Conservation (phyloP, 768 basidiomycete genomes). For the Russula ochroleuca region DNA sequence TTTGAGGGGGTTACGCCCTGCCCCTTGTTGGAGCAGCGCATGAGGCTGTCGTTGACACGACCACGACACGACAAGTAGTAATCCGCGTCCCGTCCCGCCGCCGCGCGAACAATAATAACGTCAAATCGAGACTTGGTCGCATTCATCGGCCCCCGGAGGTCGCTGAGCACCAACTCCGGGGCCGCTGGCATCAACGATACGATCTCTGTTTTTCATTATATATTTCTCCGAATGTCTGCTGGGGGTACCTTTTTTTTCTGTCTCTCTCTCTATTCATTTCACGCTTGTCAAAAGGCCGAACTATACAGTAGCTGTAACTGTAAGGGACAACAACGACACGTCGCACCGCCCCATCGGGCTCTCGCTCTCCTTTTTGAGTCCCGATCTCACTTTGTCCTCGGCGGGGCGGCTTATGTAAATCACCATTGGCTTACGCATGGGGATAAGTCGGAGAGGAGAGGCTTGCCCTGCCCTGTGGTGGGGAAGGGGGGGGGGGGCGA, state of each 20-base stretch:
- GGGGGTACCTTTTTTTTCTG: too few relatives aligned
- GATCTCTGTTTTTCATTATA: neutral
- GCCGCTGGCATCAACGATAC: slow-evolving; percentile 17
- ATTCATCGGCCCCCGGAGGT: slow-evolving; percentile 4
- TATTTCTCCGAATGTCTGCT: neutral
- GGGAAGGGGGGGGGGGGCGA: neutral
- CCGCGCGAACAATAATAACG: neutral
- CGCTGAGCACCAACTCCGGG: slow-evolving; percentile 24
- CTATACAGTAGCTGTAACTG: too few relatives aligned
- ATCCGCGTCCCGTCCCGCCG: neutral
- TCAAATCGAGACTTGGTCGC: neutral
- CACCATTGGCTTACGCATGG: neutral
- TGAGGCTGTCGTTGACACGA: neutral
- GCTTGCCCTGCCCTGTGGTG: too few relatives aligned
- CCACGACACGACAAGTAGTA: too few relatives aligned
- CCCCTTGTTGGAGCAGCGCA: neutral
- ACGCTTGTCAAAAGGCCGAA: too few relatives aligned
- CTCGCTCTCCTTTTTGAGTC: neutral
- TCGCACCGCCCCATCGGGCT: too few relatives aligned
- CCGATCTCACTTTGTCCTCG: neutral
- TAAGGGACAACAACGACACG: too few relatives aligned
- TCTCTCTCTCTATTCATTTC: too few relatives aligned
- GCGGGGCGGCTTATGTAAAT: slow-evolving; percentile 10
- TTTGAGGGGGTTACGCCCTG: neutral
- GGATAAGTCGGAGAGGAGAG: neutral